These are phyloP conservation scores for Penicillium freii DNA, from an alignment of 2,329 filamentous ascomycete species.

Conservation along the genomic window DNA sequence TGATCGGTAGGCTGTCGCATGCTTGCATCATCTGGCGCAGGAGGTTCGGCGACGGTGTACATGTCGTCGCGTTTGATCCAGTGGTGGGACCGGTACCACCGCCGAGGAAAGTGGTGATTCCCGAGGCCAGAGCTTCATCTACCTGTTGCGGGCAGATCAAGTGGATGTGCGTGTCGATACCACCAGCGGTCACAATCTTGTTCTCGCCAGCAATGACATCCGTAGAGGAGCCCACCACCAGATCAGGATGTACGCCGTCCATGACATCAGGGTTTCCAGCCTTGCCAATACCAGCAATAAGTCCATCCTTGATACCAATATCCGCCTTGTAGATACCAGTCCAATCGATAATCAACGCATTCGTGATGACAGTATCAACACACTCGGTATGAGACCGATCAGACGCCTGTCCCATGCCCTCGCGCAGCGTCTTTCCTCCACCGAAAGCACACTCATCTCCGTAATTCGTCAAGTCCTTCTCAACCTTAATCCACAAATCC, in stretches of 20 bases:
- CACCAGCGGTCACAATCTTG: slow-evolving; percentile 87
- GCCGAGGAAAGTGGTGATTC: slow-evolving; percentile 86
- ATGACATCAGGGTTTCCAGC: slow-evolving; percentile 97
- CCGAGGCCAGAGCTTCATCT: slow-evolving; percentile 76
- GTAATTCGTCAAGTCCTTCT: slow-evolving; percentile 78
- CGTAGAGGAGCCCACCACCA: slow-evolving; percentile 84
- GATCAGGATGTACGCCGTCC: slow-evolving; percentile 74
- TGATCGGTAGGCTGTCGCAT: slow-evolving; percentile 75
- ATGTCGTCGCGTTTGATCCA: slow-evolving; percentile 87
- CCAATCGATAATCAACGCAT: slow-evolving; percentile 87
- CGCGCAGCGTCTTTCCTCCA: slow-evolving; percentile 86
- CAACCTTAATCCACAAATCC: slow-evolving; percentile 85
- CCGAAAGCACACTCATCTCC: slow-evolving; percentile 96
- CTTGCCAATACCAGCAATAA: slow-evolving; percentile 88
- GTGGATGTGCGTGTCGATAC: slow-evolving; percentile 87
- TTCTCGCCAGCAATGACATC: slow-evolving; percentile 90
- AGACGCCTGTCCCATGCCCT: slow-evolving; percentile 92
- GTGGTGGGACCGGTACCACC: slow-evolving; percentile 92
- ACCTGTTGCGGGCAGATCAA: slow-evolving; percentile 94
- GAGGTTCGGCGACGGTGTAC: slow-evolving; percentile 80
- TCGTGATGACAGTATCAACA: slow-evolving; percentile 82
- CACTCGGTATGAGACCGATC: slow-evolving; percentile 69
- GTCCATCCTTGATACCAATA: slow-evolving; percentile 84
- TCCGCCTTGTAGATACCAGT: slow-evolving; percentile 94
- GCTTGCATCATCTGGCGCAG: slow-evolving; percentile 89